phyloP scores from a whole-genome alignment of 768 basidiomycete genomes.

The Termitomyces sp. region DNA sequence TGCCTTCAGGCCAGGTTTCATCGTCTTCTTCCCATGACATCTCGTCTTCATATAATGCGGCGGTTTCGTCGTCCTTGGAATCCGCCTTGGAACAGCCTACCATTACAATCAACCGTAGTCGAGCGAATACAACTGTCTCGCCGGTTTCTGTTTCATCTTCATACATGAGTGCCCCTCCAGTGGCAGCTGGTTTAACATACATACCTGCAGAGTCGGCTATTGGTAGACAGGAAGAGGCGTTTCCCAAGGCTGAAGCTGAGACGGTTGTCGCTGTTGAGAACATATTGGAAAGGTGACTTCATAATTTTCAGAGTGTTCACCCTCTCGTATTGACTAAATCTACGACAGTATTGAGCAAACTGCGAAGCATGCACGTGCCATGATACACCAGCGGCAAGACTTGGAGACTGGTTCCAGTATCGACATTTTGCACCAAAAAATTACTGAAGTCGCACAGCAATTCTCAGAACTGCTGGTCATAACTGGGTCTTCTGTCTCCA shows the following conservation, averaged over 20 bases:
- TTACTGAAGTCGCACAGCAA: conserved; percentile 48
- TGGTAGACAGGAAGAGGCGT: conserved; percentile 18
- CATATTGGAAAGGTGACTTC: conserved; percentile 51
- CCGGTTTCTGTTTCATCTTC: conserved; percentile 12
- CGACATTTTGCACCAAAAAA: conserved; percentile 50
- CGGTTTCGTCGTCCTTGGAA: conserved; percentile 38
- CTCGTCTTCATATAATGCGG: conserved; percentile 31
- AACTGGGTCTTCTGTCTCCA: conserved; percentile 18
- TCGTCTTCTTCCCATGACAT: conserved; percentile 33
- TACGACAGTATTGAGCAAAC: conserved; percentile 52
- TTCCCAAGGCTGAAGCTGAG: conserved; percentile 20
- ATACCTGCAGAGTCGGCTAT: conserved; percentile 12
- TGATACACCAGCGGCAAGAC: conserved; percentile 40
- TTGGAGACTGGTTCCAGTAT: conserved; percentile 44
- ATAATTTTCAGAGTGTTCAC: conserved; percentile 3
- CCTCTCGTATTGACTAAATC: conserved; percentile 11
- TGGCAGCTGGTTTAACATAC: conserved; percentile 15
- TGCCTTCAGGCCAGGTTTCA: conserved; percentile 30
- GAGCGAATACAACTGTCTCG: conserved; percentile 31
- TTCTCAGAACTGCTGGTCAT: conserved; percentile 33
- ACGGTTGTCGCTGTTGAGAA: conserved; percentile 38
- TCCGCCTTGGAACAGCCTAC: conserved; percentile 36
- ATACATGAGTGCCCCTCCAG: conserved; percentile 20
- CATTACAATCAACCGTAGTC: conserved; percentile 27
- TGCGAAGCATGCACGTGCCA: conserved; percentile 49